Evolutionary conservation across 2,329 filamentous ascomycete species (phyloP).

Genomic region (Neonectria ditissima): DNA sequence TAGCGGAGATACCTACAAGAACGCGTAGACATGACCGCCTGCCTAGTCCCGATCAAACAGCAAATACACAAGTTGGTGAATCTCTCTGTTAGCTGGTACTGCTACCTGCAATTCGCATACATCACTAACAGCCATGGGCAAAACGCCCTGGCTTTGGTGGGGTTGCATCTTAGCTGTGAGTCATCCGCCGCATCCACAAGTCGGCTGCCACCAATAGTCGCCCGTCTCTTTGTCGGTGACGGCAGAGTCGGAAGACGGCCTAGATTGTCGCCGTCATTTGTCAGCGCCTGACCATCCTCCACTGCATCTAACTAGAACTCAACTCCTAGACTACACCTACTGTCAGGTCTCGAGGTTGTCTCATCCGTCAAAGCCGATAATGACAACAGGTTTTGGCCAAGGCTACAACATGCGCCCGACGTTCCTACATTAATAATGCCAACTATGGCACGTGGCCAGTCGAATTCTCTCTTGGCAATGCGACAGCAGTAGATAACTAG

Average conservation of each 20-base stretch:
- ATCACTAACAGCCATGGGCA: slow-evolving; percentile 11
- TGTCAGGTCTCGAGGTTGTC: neutral
- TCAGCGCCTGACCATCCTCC: slow-evolving; percentile 34
- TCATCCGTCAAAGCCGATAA: neutral
- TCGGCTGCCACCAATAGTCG: slow-evolving; percentile 10
- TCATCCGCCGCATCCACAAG: slow-evolving; percentile 8
- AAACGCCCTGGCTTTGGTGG: slow-evolving; percentile 14
- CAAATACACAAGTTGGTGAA: neutral
- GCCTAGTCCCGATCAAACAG: neutral
- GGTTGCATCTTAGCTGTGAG: slow-evolving; percentile 27
- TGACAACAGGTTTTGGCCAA: neutral
- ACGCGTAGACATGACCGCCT: neutral
- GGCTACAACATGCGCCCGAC: neutral
- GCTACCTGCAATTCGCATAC: neutral
- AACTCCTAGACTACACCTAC: neutral
- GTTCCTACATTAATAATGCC: neutral
- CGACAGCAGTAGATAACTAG: neutral
- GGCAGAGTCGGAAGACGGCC: slow-evolving; percentile 34
- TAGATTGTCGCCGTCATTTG: slow-evolving; percentile 41
- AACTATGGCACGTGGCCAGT: neutral
- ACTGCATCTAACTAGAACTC: neutral
- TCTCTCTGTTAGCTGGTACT: neutral
- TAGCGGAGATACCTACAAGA: neutral
- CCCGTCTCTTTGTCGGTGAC: neutral
- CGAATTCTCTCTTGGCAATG: neutral